These are phyloP conservation scores for Posidonia oceanica DNA, from an alignment of 116 monocot species.

Conservation along the genomic window DNA sequence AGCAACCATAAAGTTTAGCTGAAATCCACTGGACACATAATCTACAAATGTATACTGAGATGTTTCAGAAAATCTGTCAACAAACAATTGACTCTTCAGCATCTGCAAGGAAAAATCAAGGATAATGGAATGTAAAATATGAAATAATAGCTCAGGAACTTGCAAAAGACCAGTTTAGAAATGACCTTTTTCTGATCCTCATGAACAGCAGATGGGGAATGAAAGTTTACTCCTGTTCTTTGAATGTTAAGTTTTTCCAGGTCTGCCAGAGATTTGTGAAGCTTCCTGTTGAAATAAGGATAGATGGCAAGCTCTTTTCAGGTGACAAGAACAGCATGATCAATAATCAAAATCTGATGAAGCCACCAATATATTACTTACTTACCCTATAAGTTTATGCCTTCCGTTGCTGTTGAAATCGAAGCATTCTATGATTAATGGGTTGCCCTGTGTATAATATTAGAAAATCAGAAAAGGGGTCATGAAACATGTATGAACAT, in stretches of 20 bases:
- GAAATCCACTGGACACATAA: constrained; percentile 68
- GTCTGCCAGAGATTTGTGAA: constrained; percentile 29
- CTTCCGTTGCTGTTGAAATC: constrained; percentile 58
- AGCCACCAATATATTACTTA: neutral
- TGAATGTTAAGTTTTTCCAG: constrained; percentile 33
- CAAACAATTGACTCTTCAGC: constrained; percentile 55
- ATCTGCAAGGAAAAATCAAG: constrained; percentile 22
- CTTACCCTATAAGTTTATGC: constrained; percentile 52
- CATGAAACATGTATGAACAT: neutral
- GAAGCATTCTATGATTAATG: constrained; percentile 58
- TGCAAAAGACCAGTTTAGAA: neutral
- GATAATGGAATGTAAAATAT: neutral
- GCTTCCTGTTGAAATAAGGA: constrained; percentile 21
- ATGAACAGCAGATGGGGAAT: constrained; percentile 11
- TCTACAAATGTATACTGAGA: constrained; percentile 53
- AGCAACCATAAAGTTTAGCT: constrained; percentile 79
- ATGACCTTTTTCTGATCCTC: constrained; percentile 31
- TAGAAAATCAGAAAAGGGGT: neutral
- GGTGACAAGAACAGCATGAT: constrained; percentile 1
- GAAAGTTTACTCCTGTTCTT: constrained; percentile 35
- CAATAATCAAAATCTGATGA: neutral
- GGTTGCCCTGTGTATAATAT: constrained; percentile 44
- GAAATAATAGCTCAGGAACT: neutral
- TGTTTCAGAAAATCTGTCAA: constrained; percentile 42
- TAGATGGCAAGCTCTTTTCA: neutral